Evolutionary conservation across 176 grass and related monocot genomes (phyloP).

Genomic region (Carex parvula): DNA sequence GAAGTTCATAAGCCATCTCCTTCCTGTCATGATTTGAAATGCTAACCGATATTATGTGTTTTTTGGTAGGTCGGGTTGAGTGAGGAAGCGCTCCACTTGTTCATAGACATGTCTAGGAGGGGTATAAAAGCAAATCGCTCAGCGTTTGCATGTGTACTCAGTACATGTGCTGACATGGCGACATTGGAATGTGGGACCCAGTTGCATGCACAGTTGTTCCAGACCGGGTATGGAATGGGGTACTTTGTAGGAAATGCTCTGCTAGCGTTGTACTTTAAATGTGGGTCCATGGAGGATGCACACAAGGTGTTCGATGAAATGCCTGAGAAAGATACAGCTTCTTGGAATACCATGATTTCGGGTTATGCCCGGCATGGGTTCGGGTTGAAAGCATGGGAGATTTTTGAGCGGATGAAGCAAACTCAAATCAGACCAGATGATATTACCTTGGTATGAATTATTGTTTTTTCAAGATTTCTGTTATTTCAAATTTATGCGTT

Average conservation of each 20-base stretch:
- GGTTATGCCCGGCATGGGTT: slow-evolving; percentile 84
- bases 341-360: slow-evolving; percentile 93
- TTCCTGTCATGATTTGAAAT: too few relatives aligned
- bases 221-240: slow-evolving; percentile 61
- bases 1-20: too few relatives aligned
- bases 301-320: slow-evolving; percentile 70
- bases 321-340: slow-evolving; percentile 71
- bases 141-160: slow-evolving; percentile 70
- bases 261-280: slow-evolving; percentile 93
- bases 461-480: slow-evolving; percentile 1
- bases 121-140: slow-evolving; percentile 72
- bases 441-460: slow-evolving; percentile 70
- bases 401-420: slow-evolving; percentile 60
- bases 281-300: slow-evolving; percentile 68
- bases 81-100: slow-evolving; percentile 65
- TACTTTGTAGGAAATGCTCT: slow-evolving; percentile 91
- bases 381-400: slow-evolving; percentile 54
- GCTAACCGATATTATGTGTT: too few relatives aligned
- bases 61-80: slow-evolving; percentile 38
- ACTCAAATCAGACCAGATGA: slow-evolving; percentile 67
- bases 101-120: slow-evolving; percentile 53
- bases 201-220: slow-evolving; percentile 67
- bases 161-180: slow-evolving; percentile 83
- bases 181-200: slow-evolving; percentile 83
- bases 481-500: not conserved